Evolutionary conservation across 2,329 filamentous ascomycete genomes (phyloP).

Genomic region (Tolypocladium album): DNA sequence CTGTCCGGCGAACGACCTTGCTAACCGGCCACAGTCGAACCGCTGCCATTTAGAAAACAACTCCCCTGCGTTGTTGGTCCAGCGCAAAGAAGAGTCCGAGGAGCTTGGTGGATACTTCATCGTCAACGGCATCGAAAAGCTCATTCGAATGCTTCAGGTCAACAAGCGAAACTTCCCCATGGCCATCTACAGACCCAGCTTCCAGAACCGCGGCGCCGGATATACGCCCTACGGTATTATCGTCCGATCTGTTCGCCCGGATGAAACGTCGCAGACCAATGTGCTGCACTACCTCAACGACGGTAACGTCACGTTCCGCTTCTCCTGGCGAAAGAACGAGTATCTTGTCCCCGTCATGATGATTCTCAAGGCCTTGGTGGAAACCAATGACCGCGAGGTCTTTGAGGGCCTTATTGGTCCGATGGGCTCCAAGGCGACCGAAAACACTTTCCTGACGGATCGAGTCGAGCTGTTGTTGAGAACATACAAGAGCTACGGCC

Average conservation of each 20-base stretch:
- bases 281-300: slow-evolving; percentile 92
- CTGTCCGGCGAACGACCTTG: not conserved
- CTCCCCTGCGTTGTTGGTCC: slow-evolving; percentile 71
- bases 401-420: slow-evolving; percentile 86
- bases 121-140: slow-evolving; percentile 94
- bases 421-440: slow-evolving; percentile 62
- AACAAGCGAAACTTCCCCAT: slow-evolving; percentile 90
- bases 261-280: slow-evolving; percentile 96
- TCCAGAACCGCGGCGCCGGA: slow-evolving; percentile 72
- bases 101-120: slow-evolving; percentile 96
- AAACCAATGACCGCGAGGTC: slow-evolving; percentile 94
- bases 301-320: slow-evolving; percentile 92
- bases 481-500: slow-evolving; percentile 82
- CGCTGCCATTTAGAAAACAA: slow-evolving; percentile 83
- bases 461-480: slow-evolving; percentile 84
- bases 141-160: slow-evolving; percentile 85
- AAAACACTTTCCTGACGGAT: slow-evolving; percentile 90
- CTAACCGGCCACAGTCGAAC: slow-evolving; percentile 52
- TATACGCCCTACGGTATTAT: slow-evolving; percentile 90
- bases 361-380: slow-evolving; percentile 87
- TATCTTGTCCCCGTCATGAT: slow-evolving; percentile 95
- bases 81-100: slow-evolving; percentile 88
- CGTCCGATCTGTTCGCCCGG: slow-evolving; percentile 84
- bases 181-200: slow-evolving; percentile 85
- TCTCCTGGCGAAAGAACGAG: slow-evolving; percentile 96